A percentile compares a stretch with the other conserved stretches of the same genome.
Evolutionary conservation across 2,329 filamentous ascomycete species (phyloP).

Genomic region (Ascomycota sp.): DNA sequence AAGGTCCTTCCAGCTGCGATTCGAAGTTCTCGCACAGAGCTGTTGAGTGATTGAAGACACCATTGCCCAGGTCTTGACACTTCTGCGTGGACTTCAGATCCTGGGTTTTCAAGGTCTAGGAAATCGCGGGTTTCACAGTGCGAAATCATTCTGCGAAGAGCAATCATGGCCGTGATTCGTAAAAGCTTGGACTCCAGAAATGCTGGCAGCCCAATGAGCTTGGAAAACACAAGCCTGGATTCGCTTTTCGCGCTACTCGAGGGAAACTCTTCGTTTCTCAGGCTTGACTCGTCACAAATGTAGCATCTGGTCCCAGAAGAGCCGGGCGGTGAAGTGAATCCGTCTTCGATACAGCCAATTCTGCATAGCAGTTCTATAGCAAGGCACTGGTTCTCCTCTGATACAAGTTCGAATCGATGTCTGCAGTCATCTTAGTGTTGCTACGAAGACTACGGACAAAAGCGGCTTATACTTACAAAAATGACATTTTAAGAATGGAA

Average conservation of each 20-base stretch:
- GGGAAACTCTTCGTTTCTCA: too few relatives aligned
- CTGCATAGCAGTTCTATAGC: conserved; percentile 34
- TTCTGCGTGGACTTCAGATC: conserved; percentile 35
- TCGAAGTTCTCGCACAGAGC: conserved; percentile 67
- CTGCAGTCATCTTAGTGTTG: conserved; percentile 9
- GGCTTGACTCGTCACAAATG: conserved; percentile 7
- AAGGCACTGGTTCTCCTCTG: conserved; percentile 28
- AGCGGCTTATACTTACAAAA: conserved; percentile 22
- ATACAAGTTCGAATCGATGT: conserved; percentile 21
- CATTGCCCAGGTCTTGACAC: conserved; percentile 53
- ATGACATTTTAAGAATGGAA: conserved; percentile 12
- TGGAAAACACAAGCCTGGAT: conserved; percentile 23
- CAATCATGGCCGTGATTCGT: conserved; percentile 50
- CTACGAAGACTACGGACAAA: background rate
- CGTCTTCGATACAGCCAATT: conserved; percentile 14
- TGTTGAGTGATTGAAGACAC: conserved; percentile 63
- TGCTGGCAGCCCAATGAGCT: conserved; percentile 20
- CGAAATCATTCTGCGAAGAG: conserved; percentile 45
- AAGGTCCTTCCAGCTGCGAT: conserved; percentile 56
- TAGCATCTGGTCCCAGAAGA: conserved; percentile 4
- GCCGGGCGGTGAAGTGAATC: conserved; percentile 1
- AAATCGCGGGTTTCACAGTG: conserved; percentile 41
- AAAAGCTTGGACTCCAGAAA: conserved; percentile 36
- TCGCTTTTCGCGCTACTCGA: conserved; percentile 10
- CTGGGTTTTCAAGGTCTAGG: conserved; percentile 46